phyloP scores from a whole-genome alignment of 2,329 filamentous ascomycete genomes.

The Fusarium subglutinans region DNA sequence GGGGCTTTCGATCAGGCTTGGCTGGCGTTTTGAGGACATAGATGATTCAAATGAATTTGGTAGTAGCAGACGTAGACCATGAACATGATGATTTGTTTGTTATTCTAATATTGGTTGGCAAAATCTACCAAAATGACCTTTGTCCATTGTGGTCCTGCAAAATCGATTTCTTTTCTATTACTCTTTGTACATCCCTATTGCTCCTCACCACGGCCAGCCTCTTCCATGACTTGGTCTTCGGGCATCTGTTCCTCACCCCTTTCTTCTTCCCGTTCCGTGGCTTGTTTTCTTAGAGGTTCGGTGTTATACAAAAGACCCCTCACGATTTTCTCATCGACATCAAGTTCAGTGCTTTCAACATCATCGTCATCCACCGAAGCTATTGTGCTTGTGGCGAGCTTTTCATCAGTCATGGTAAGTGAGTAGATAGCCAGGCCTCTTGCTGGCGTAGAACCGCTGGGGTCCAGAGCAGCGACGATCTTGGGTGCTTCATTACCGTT shows the following conservation, averaged over 20 bases:
- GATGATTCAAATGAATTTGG: conserved; percentile 51
- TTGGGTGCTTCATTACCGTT: conserved; percentile 35
- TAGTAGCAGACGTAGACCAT: conserved; percentile 47
- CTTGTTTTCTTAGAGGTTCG: conserved; percentile 59
- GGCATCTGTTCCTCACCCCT: conserved; percentile 31
- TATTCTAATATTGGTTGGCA: not conserved
- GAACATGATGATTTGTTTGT: conserved; percentile 44
- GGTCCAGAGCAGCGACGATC: conserved; percentile 55
- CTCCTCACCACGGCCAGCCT: conserved; percentile 8
- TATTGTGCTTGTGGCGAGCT: conserved; percentile 45
- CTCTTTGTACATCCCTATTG: not conserved
- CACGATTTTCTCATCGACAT: conserved; percentile 51
- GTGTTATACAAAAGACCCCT: conserved; percentile 56
- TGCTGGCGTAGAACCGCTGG: conserved; percentile 39
- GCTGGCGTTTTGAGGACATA: conserved; percentile 52
- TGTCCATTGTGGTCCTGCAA: not conserved
- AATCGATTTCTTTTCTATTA: not conserved
- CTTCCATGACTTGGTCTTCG: conserved; percentile 12
- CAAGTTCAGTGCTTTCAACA: conserved; percentile 44
- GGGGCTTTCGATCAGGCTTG: conserved; percentile 48
- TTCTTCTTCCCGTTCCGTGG: conserved; percentile 37
- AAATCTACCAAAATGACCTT: not conserved
- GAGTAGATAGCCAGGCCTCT: conserved; percentile 46
- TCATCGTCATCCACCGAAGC: conserved; percentile 38
- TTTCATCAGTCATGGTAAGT: conserved; percentile 46